phyloP scores from a whole-genome alignment of 352 stramenopile species.

The Phytopythium delawarense region DNA sequence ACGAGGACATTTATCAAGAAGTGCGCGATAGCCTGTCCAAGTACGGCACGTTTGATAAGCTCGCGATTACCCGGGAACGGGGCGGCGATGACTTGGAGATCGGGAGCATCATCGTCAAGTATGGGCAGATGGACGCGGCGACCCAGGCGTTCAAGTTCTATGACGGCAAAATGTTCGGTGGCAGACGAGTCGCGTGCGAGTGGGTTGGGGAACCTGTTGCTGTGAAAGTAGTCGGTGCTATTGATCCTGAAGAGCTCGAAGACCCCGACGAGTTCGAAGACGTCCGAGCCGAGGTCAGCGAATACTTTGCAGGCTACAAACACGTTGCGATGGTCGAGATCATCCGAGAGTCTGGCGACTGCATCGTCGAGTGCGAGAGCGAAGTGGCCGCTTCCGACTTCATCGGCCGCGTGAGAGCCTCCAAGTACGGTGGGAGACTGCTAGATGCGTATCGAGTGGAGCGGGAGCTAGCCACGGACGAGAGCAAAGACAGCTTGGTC shows the following conservation, averaged over 20 bases:
- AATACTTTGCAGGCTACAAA: slow-evolving; percentile 19
- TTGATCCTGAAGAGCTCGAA: slow-evolving; percentile 15
- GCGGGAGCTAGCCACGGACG: background rate
- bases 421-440: slow-evolving; percentile 31
- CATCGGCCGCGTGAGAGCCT: slow-evolving; percentile 17
- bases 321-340: slow-evolving; percentile 13
- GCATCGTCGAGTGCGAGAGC: slow-evolving; percentile 16
- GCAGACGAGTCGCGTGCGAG: background rate
- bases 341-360: slow-evolving; percentile 7
- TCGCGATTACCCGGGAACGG: background rate
- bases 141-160: slow-evolving; percentile 1
- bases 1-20: slow-evolving; percentile 1
- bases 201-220: background rate
- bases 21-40: background rate
- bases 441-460: slow-evolving; percentile 8
- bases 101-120: background rate
- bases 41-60: background rate
- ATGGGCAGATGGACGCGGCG: background rate
- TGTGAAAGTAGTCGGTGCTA: slow-evolving; percentile 6
- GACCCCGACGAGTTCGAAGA: slow-evolving; percentile 31
- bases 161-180: slow-evolving; percentile 1
- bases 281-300: slow-evolving; percentile 12
- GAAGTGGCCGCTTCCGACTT: slow-evolving; percentile 9
- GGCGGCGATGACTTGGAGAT: background rate
- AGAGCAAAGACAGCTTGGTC: background rate